Base-by-base conservation (phyloP, 352 stramenopile species). In the Globisporangium viniferum region DNA sequence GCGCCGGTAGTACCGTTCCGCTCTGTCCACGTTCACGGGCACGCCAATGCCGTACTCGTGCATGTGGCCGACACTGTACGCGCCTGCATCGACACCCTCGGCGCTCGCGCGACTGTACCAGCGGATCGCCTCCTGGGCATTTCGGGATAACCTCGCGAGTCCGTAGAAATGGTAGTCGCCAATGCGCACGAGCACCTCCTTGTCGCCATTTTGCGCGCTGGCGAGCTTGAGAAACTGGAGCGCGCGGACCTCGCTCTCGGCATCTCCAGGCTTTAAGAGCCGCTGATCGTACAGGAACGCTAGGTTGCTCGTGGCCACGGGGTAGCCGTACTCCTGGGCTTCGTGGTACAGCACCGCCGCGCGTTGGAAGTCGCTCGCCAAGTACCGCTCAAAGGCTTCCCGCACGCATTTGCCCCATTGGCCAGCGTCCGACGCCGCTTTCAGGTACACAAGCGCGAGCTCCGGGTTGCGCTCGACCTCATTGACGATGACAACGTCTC, bases 91-190 rank as follows among this genome's bases (percentile, higher is more conserved):
- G 12, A 86, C 74, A 10, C 83, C 86, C 49, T 80, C 74, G n/a
- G 80, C 78, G 48, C 86, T 93, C 39, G 83, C 86, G 3, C 83
- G 77, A 46, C 75, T 92, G 69, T 94, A 93, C 84, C 82, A 93
- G 46, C 71, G 66, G 53, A 93, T 58, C 3, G 86, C 88, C 41
- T 75, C 64, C 7, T 65, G 64, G 7, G 71, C 39, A 57, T 87
- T 68, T 24, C 57, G 63, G 0, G 15, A 49, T 14, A 95, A 46
- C 0, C 80, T 80, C 5, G 73, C 82, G 51, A 83, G 65, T 7
- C 86, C 86, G 62, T 93, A 92, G 64, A 88, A 95, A 58, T 92
- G 73, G 51, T 78, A 91, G 64, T 95, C 88, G 55, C 88, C 88
- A 7, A 95, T 85, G 18, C 82, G 82, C 20, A 93, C 74, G 2